Evolutionary conservation across 441 rosid genomes (phyloP), one percentile per base, ranked within the genome.

Genomic region (Lepidium campestre): DNA sequence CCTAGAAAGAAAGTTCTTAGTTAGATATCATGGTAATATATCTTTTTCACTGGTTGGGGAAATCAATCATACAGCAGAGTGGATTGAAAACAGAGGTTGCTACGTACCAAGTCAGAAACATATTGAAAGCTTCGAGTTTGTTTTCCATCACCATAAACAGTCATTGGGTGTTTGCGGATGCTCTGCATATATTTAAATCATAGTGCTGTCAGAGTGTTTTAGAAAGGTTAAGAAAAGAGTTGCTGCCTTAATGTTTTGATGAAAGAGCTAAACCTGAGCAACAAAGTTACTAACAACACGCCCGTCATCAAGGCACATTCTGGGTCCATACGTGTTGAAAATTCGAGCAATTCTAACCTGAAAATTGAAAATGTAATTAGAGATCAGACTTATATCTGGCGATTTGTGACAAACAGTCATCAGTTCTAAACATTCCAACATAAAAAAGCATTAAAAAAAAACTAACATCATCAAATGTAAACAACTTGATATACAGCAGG

Each of bases 211-310:
- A 60, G 10, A 23, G 7, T 45, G 35, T 7, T 45, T 8, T 6
- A 2, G 3, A 5, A 4, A 59, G 72, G 25, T 39, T 40, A 32
- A 45, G 15, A 23, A 64, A 39, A 6, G 8, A 52, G 50, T 50
- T 56, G 23, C 6, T 11, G 23, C 8, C 11, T 55, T 32, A 23
- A 42, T 20, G 55, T 57, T 34, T 11, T 76, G 41, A 42, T 50
- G 31, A 42, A 72, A 53, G 62, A 71, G 42, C 56, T 50, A 71
- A 52, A 93, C 99, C 95, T 93, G 99, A 42, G 99, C 96, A 67
- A 93, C 96, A 76, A 93, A 89, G 76, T 93, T 93, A 86, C 99
- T 93, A 70, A 93, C 99, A 75, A 93, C 99, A 48, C 97, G 99
- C 10, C 99, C 99, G 77, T 93, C 99, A 80, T 93, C 99, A 53